Conservation (phyloP, 768 basidiomycete genomes). For the Mycena albidolilacea region DNA sequence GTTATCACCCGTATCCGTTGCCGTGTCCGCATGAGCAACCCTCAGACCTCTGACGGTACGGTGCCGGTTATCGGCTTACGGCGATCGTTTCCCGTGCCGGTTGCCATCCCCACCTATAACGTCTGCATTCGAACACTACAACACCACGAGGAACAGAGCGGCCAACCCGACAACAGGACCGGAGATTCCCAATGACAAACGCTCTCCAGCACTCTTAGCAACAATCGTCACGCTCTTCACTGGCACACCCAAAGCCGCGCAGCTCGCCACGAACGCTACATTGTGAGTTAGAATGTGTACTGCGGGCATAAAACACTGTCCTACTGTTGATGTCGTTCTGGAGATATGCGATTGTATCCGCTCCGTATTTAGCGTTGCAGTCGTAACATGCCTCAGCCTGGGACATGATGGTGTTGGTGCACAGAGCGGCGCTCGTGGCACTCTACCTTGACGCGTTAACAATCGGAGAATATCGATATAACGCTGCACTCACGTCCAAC, state of each 20-base stretch:
- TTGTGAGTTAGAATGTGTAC: slow-evolving; percentile 50
- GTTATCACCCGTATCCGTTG: too few relatives aligned
- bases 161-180: slow-evolving; percentile 11
- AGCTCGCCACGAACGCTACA: slow-evolving; percentile 11
- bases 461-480: not conserved
- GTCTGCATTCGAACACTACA: slow-evolving; percentile 10
- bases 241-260: slow-evolving; percentile 9
- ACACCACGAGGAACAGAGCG: not conserved
- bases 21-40: too few relatives aligned
- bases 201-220: slow-evolving; percentile 19
- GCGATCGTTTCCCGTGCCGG: too few relatives aligned
- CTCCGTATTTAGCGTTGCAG: slow-evolving; percentile 19
- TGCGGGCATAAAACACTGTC: slow-evolving; percentile 8
- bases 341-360: slow-evolving; percentile 5
- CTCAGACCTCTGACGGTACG: too few relatives aligned
- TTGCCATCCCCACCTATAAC: not conserved
- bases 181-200: slow-evolving; percentile 2
- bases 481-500: not conserved
- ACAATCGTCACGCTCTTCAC: slow-evolving; percentile 26
- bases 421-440: not conserved
- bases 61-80: too few relatives aligned
- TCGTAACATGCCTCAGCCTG: slow-evolving; percentile 29
- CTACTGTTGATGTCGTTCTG: slow-evolving; percentile 24
- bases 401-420: slow-evolving; percentile 19
- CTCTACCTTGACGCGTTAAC: slow-evolving; percentile 1